phyloP scores from a whole-genome alignment of 2,329 filamentous ascomycete species.

The Aphanoascus verrucosus region DNA sequence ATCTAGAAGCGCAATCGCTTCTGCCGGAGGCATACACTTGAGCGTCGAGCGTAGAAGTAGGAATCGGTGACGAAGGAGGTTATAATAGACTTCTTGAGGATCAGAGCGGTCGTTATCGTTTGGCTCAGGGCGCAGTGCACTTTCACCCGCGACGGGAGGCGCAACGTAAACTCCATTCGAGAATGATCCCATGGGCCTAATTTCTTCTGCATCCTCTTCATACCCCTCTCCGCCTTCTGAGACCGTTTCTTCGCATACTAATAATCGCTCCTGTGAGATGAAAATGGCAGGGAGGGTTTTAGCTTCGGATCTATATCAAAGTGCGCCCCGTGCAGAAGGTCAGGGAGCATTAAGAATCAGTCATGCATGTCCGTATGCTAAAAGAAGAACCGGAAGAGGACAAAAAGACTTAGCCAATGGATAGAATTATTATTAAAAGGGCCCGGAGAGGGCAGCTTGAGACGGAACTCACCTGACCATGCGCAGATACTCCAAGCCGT shows the following conservation, averaged over 20 bases:
- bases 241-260: conserved; percentile 10
- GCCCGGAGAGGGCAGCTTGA: conserved; percentile 2
- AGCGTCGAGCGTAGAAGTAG: conserved; percentile 52
- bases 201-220: conserved; percentile 20
- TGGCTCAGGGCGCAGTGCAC: conserved; percentile 34
- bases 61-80: conserved; percentile 56
- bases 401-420: conserved; percentile 18
- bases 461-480: conserved; percentile 52
- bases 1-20: conserved; percentile 45
- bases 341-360: conserved; percentile 7
- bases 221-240: conserved; percentile 23
- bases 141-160: conserved; percentile 34
- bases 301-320: conserved; percentile 18
- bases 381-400: conserved; percentile 12
- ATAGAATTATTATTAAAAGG: conserved; percentile 19
- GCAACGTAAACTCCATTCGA: conserved; percentile 70
- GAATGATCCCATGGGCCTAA: conserved; percentile 49
- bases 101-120: conserved; percentile 24
- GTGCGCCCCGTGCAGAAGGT: neutral
- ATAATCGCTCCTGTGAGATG: conserved; percentile 10
- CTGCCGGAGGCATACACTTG: conserved; percentile 43
- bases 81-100: conserved; percentile 57
- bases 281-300: conserved; percentile 16
- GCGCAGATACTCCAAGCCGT: conserved; percentile 59
- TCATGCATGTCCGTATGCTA: conserved; percentile 8